These are phyloP conservation scores for Capsella rubella DNA, from an alignment of 441 rosid genomes.

Conservation along the genomic window DNA sequence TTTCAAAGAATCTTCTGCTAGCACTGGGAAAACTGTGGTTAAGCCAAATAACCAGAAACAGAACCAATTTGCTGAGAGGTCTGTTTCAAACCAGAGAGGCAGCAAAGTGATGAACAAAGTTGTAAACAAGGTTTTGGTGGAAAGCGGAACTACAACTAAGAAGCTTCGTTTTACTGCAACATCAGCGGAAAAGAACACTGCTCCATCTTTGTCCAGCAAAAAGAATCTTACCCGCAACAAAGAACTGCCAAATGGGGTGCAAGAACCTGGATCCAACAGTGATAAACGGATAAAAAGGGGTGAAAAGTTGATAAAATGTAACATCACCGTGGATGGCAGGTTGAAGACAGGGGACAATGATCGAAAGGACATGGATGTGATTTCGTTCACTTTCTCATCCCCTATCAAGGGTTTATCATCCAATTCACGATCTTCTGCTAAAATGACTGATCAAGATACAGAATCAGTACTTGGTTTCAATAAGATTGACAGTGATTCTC, in stretches of 20 bases:
- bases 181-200: constrained; percentile 44
- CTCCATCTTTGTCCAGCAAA: constrained; percentile 45
- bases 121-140: constrained; percentile 49
- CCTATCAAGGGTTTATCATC: constrained; percentile 61
- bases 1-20: constrained; percentile 52
- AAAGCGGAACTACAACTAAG: constrained; percentile 47
- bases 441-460: constrained; percentile 36
- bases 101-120: constrained; percentile 50
- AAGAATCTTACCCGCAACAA: constrained; percentile 55
- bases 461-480: constrained; percentile 44
- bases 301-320: constrained; percentile 52
- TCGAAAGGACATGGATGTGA: constrained; percentile 68
- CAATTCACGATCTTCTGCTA: constrained; percentile 39
- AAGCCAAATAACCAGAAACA: constrained; percentile 77
- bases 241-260: constrained; percentile 45
- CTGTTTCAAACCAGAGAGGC: constrained; percentile 51
- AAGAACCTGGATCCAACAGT: constrained; percentile 45
- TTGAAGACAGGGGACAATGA: constrained; percentile 44
- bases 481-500: constrained; percentile 58
- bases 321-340: constrained; percentile 49
- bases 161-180: constrained; percentile 41
- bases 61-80: constrained; percentile 47
- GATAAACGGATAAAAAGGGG: constrained; percentile 49
- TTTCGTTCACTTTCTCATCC: constrained; percentile 91
- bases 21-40: constrained; percentile 52